Conservation (phyloP, 1,139 yeast genomes). For the Pichia norvegensis region DNA sequence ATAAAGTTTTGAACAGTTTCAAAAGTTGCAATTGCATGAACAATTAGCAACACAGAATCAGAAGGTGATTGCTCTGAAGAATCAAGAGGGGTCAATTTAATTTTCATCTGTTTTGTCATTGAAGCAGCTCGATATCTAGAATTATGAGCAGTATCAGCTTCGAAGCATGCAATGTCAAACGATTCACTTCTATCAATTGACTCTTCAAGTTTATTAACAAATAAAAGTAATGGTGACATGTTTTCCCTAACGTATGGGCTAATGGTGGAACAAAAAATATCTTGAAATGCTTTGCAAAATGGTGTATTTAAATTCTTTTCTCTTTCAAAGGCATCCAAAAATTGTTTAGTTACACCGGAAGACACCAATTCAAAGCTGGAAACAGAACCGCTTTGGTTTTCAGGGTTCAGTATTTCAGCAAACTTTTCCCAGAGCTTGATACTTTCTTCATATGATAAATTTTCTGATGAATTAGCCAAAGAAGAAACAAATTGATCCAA, state of each 20-base stretch:
- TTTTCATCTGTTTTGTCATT: constrained; percentile 64
- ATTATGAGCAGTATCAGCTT: constrained; percentile 15
- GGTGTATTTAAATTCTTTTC: constrained; percentile 24
- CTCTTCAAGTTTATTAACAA: constrained; percentile 60
- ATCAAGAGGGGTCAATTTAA: constrained; percentile 40
- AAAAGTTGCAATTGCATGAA: constrained; percentile 89
- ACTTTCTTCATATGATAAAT: constrained; percentile 36
- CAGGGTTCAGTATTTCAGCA: constrained; percentile 27
- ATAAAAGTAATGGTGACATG: constrained; percentile 32
- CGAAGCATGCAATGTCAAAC: constrained; percentile 54
- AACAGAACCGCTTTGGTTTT: constrained; percentile 30
- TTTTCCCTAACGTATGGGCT: constrained; percentile 24
- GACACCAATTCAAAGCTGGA: constrained; percentile 74
- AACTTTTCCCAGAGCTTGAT: constrained; percentile 40
- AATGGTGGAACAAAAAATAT: constrained; percentile 34
- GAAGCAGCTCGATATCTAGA: constrained; percentile 41
- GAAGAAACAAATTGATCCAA: constrained; percentile 28
- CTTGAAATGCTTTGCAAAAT: constrained; percentile 41
- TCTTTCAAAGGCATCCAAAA: constrained; percentile 38
- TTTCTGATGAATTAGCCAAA: constrained; percentile 13
- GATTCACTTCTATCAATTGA: constrained; percentile 69
- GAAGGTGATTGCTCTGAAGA: constrained; percentile 30
- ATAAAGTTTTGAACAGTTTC: constrained; percentile 62
- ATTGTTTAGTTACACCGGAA: constrained; percentile 52
- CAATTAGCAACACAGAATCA: constrained; percentile 48